A percentile compares a stretch with the other conserved stretches of the same genome.
Conservation (phyloP, 2,329 filamentous ascomycete species). For the Hypoxylon sp. region DNA sequence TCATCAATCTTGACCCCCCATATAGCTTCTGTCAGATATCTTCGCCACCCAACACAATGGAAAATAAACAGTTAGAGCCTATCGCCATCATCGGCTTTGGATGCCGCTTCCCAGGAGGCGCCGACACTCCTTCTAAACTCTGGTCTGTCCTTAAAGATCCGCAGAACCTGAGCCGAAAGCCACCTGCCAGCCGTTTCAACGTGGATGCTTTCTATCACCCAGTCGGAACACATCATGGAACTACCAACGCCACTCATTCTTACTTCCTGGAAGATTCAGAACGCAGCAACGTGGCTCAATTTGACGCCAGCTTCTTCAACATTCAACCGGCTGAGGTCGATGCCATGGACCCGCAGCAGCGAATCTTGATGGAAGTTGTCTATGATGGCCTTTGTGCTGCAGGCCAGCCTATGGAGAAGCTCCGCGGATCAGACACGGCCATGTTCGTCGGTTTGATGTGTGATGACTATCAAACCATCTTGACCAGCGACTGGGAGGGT, state of each 20-base stretch:
- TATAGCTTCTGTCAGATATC: too few relatives aligned
- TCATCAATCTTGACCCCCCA: too few relatives aligned
- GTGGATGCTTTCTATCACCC: background rate
- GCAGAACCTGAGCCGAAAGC: background rate
- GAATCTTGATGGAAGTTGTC: constrained; percentile 8
- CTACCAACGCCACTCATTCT: background rate
- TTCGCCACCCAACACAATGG: too few relatives aligned
- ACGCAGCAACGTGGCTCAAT: constrained; percentile 8
- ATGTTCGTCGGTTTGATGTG: background rate
- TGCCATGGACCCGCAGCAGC: constrained; percentile 16
- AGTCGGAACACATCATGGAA: background rate
- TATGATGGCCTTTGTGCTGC: constrained; percentile 17
- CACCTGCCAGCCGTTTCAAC: background rate
- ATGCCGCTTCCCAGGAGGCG: background rate
- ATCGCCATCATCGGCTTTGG: background rate
- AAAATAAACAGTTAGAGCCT: background rate
- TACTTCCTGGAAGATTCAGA: constrained; percentile 16
- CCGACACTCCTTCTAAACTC: background rate
- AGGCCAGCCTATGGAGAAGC: constrained; percentile 2
- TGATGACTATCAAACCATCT: background rate
- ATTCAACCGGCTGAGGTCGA: constrained; percentile 10
- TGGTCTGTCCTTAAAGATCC: background rate
- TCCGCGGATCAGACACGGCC: constrained; percentile 7
- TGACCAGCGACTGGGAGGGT: background rate
- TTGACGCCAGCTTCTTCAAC: constrained; percentile 17